Percentiles rank a stretch among this genome's conserved stretches.
phyloP scores from a whole-genome alignment of 495 filamentous ascomycete species.

The Aspergillus avenaceus region DNA sequence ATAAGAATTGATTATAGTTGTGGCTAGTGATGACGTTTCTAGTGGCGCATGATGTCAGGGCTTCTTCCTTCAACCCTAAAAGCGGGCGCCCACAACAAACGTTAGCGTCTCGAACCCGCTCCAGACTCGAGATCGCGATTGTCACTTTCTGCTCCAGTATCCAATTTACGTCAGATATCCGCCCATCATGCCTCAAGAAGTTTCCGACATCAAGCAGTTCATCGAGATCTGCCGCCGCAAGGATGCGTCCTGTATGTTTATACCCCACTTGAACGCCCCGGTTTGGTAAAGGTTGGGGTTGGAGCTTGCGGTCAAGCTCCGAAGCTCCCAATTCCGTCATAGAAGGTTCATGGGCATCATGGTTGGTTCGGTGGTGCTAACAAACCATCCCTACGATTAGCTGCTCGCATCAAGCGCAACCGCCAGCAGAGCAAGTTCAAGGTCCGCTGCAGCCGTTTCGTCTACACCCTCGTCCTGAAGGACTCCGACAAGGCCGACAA shows the following conservation, averaged over 20 bases:
- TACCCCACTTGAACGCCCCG: background rate
- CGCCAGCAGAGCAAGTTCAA: slow-evolving; percentile 98
- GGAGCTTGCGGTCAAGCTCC: background rate
- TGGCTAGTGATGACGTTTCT: no score
- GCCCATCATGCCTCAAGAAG: slow-evolving; percentile 88
- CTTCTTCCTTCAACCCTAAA: slow-evolving; percentile 11
- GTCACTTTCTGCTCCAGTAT: slow-evolving; percentile 9
- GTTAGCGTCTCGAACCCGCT: slow-evolving; percentile 3
- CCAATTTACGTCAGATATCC: slow-evolving; percentile 9
- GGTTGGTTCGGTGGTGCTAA: slow-evolving; percentile 8
- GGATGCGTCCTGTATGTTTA: slow-evolving; percentile 87
- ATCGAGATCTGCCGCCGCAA: slow-evolving; percentile 99
- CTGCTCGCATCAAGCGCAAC: slow-evolving; percentile 97
- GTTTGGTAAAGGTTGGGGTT: background rate
- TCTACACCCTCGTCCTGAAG: slow-evolving; percentile 97
- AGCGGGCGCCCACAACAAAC: slow-evolving; percentile 17
- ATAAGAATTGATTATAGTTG: no score
- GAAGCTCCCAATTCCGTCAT: background rate
- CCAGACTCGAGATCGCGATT: slow-evolving; percentile 16
- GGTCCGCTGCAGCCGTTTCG: slow-evolving; percentile 90
- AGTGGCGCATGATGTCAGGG: slow-evolving; percentile 5
- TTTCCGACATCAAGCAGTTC: slow-evolving; percentile 99
- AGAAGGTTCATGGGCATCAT: background rate
- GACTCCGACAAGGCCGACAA: slow-evolving; percentile 99
- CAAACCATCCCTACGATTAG: slow-evolving; percentile 40